Base-by-base conservation (phyloP, 208 protist species). In the Wallacemonas sp. region DNA sequence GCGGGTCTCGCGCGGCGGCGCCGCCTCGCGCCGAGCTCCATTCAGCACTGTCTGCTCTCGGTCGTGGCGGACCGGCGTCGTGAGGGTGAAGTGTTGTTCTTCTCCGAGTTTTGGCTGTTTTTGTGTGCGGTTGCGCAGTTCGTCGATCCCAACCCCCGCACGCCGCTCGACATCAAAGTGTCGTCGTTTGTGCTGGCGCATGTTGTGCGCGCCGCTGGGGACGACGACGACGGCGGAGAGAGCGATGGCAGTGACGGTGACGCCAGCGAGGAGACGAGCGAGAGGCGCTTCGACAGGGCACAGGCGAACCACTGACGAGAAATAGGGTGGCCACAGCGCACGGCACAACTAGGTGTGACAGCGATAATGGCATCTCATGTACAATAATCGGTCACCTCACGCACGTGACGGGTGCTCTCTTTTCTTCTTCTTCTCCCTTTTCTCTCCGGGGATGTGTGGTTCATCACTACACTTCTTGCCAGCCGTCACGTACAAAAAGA, bases 71-170 rank as follows among this genome's bases (percentile, higher is more conserved):
- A 93, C 55, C 17, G 21, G 1, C 45, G 48, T 13, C 68, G 81
- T 12, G 87, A 93, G 44, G 78, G 66, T 8, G 73, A 63, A 4
- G 68, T 76, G 21, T 17, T 93, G 6, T 93, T 93, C 68, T 91
- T 83, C 60, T 29, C 74, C 9, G 87, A 93, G 68, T 93, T 80
- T 64, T 44, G 82, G 22, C 79, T 84, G 29, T 59, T 91, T 5
- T 39, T 93, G 19, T 93, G 83, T 63, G 79, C 81, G 26, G 21
- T 93, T 24, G 33, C 77, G 9, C 42, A 38, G n/a, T 91, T 82
- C 57, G 57, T 64, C 33, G 34, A 81, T 9, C 59, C 74, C 6
- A 77, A 81, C 72, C 83, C 83, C 5, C 52, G 67, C 37, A 61
- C 68, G 29, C 72, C 87, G 27, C 72, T 93, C 15, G 66, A 83